phyloP scores from a whole-genome alignment of 2,329 filamentous ascomycete genomes.

The Penicillium corylophilum region DNA sequence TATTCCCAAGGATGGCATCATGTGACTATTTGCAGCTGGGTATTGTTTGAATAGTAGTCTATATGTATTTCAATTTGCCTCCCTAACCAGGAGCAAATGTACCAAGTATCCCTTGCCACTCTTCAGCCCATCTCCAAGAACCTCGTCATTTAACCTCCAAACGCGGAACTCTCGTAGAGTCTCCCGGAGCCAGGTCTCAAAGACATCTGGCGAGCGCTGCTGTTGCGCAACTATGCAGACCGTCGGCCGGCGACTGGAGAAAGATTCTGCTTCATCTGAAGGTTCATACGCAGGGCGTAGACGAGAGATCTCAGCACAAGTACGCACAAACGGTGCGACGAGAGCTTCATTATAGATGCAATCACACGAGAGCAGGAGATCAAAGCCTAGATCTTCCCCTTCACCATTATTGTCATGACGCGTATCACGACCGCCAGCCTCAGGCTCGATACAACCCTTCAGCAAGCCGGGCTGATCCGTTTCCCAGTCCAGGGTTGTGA shows the following conservation, averaged over 20 bases:
- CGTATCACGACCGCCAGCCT: not conserved
- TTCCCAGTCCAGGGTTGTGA: slow-evolving; percentile 81
- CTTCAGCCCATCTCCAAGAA: slow-evolving; percentile 59
- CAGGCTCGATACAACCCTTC: slow-evolving; percentile 35
- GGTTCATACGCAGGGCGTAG: slow-evolving; percentile 47
- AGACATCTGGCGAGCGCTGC: slow-evolving; percentile 78
- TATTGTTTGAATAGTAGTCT: not conserved
- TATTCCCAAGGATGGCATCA: not conserved
- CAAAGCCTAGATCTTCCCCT: slow-evolving; percentile 53
- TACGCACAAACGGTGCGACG: slow-evolving; percentile 76
- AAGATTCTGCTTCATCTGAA: slow-evolving; percentile 12
- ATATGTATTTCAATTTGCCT: not conserved
- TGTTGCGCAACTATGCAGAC: slow-evolving; percentile 86
- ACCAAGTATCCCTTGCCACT: slow-evolving; percentile 74
- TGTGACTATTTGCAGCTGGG: not conserved
- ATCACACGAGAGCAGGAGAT: slow-evolving; percentile 80
- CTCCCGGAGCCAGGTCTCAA: slow-evolving; percentile 73
- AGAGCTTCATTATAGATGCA: slow-evolving; percentile 94
- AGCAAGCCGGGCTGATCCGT: slow-evolving; percentile 42
- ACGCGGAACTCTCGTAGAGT: slow-evolving; percentile 67
- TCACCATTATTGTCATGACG: slow-evolving; percentile 16
- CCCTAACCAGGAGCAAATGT: slow-evolving; percentile 68
- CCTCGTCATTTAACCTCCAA: slow-evolving; percentile 71
- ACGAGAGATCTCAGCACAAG: slow-evolving; percentile 71
- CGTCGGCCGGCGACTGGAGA: slow-evolving; percentile 46